phyloP scores from a whole-genome alignment of 2,329 filamentous ascomycete species.

The Calonectria hongkongensis region DNA sequence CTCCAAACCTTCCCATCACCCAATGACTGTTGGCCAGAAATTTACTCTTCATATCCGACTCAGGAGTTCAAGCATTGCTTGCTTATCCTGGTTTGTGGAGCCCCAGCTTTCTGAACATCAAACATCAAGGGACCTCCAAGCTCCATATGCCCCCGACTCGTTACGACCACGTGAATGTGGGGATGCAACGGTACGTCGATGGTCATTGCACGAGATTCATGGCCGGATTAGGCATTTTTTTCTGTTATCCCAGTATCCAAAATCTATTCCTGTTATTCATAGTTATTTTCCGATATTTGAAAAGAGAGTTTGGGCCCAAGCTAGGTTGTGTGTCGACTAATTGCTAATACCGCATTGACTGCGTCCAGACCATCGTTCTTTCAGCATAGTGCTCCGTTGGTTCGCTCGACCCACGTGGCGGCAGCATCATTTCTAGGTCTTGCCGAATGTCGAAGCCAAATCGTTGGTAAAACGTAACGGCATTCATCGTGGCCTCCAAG shows the following conservation, averaged over 20 bases:
- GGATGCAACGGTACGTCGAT: conserved; percentile 39
- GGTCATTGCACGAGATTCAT: conserved; percentile 40
- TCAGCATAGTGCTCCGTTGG: conserved; percentile 60
- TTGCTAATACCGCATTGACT: conserved; percentile 30
- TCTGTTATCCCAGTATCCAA: conserved; percentile 19
- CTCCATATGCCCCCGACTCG: conserved; percentile 32
- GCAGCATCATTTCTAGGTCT: conserved; percentile 61
- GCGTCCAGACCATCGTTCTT: conserved; percentile 58
- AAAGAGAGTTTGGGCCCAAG: conserved; percentile 25
- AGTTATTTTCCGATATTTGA: conserved; percentile 25
- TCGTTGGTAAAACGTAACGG: conserved; percentile 61
- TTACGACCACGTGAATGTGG: conserved; percentile 53
- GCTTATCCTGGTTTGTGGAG: conserved; percentile 39
- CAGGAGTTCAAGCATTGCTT: not conserved
- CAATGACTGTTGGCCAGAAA: conserved; percentile 5
- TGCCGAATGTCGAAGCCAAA: conserved; percentile 60
- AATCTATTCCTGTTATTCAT: conserved; percentile 36
- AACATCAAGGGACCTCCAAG: conserved; percentile 35
- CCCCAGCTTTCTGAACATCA: conserved; percentile 39
- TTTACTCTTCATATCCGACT: conserved; percentile 19
- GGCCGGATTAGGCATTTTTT: conserved; percentile 20
- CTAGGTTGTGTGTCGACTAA: conserved; percentile 26
- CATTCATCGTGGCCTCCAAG: conserved; percentile 63
- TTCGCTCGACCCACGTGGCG: conserved; percentile 53
- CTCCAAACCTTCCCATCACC: conserved; percentile 16